These are phyloP conservation scores for Tulasnella sp. DNA, from an alignment of 768 basidiomycete species.

Conservation along the genomic window DNA sequence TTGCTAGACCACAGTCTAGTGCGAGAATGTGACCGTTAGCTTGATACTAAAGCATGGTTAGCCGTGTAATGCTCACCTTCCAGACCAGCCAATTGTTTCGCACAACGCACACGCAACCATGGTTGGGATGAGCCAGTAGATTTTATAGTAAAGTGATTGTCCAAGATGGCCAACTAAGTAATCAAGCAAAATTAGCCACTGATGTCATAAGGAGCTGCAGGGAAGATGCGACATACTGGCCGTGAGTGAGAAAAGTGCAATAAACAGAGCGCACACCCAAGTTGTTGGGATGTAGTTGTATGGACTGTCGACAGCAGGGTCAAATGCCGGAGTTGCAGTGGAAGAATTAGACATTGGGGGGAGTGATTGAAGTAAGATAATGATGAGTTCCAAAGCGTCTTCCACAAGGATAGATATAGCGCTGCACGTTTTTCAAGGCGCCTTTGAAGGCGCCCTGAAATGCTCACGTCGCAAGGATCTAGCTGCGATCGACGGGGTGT, in stretches of 20 bases:
- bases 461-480: background rate
- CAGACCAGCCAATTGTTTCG: constrained; percentile 46
- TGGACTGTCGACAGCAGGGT: constrained; percentile 19
- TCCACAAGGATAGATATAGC: constrained; percentile 26
- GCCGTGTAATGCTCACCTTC: constrained; percentile 37
- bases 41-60: constrained; percentile 34
- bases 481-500: background rate
- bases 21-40: constrained; percentile 43
- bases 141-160: constrained; percentile 33
- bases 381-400: background rate
- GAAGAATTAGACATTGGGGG: background rate
- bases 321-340: background rate
- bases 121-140: constrained; percentile 44
- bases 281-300: constrained; percentile 34
- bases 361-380: background rate
- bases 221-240: background rate
- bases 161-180: constrained; percentile 38
- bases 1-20: constrained; percentile 31
- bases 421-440: constrained; percentile 30
- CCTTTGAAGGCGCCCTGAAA: constrained; percentile 21
- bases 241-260: constrained; percentile 28
- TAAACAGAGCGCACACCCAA: constrained; percentile 29
- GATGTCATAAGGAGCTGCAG: background rate
- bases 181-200: constrained; percentile 28
- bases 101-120: constrained; percentile 34